Conservation (phyloP, 2,329 filamentous ascomycete species). For the Nemania abortiva region DNA sequence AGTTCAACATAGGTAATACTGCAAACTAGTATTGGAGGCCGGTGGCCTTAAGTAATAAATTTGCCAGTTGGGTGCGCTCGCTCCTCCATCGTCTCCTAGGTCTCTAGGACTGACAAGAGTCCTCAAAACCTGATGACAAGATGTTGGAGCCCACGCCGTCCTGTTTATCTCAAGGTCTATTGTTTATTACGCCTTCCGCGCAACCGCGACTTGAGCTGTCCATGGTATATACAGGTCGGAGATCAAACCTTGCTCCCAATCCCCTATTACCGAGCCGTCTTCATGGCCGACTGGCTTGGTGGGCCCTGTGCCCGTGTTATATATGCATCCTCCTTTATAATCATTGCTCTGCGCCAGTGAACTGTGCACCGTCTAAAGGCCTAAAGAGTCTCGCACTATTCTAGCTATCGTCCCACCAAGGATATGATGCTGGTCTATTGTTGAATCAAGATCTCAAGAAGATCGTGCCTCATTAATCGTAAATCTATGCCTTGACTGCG, state of each 20-base stretch:
- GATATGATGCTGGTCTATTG: conserved; percentile 45
- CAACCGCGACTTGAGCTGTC: conserved; percentile 39
- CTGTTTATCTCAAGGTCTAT: conserved; percentile 37
- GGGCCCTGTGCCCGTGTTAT: conserved; percentile 40
- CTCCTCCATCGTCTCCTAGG: not conserved
- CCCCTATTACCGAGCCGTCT: conserved; percentile 42
- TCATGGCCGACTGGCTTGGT: conserved; percentile 28
- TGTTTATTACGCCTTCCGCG: conserved; percentile 45
- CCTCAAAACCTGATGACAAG: not conserved
- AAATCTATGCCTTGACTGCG: conserved; percentile 74
- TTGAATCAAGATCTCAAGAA: conserved; percentile 41
- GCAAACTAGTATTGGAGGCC: not conserved
- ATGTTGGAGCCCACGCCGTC: not conserved
- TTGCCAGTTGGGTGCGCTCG: not conserved
- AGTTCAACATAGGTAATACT: not conserved
- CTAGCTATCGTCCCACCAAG: conserved; percentile 37
- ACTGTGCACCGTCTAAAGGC: conserved; percentile 43
- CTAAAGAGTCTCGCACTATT: conserved; percentile 39
- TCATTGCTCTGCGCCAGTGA: conserved; percentile 40
- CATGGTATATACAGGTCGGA: conserved; percentile 50
- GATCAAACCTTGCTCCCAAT: conserved; percentile 36
- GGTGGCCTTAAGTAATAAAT: not conserved
- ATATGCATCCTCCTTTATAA: conserved; percentile 39
- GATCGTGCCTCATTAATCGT: conserved; percentile 38
- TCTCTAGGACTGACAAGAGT: too few relatives aligned